These are phyloP conservation scores for Artomyces pyxidatus DNA, from an alignment of 768 basidiomycete species.

Conservation along the genomic window DNA sequence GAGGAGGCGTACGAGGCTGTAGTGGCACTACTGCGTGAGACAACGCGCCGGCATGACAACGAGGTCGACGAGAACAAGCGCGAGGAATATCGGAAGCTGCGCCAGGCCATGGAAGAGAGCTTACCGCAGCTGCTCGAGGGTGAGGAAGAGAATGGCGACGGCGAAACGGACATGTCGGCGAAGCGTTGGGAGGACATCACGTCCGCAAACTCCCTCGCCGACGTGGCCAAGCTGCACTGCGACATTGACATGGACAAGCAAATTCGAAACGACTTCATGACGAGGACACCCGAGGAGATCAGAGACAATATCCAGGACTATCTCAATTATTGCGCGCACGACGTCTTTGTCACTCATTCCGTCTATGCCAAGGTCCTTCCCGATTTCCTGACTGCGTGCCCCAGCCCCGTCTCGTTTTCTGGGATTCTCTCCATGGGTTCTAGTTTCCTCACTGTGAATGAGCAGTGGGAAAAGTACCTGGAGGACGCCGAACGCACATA, in stretches of 20 bases:
- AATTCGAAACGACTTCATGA: constrained; percentile 71
- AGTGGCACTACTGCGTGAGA: constrained; percentile 41
- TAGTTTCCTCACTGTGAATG: constrained; percentile 84
- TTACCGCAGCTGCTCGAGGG: constrained; percentile 27
- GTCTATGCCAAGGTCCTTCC: constrained; percentile 77
- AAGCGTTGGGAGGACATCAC: constrained; percentile 92
- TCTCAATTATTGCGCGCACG: constrained; percentile 76
- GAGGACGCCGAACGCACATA: constrained; percentile 71
- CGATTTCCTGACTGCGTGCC: constrained; percentile 73
- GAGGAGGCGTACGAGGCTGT: constrained; percentile 59
- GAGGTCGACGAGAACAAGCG: constrained; percentile 33
- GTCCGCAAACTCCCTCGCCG: constrained; percentile 83
- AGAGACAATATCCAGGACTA: constrained; percentile 60
- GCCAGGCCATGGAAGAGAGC: constrained; percentile 32
- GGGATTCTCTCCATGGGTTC: constrained; percentile 90
- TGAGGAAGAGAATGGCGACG: constrained; percentile 37
- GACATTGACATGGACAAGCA: constrained; percentile 72
- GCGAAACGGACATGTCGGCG: constrained; percentile 26
- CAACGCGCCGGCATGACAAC: constrained; percentile 25
- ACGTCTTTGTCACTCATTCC: constrained; percentile 77
- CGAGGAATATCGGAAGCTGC: constrained; percentile 32
- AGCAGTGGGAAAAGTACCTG: constrained; percentile 83
- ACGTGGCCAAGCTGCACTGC: constrained; percentile 89
- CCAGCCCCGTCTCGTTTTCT: constrained; percentile 88
- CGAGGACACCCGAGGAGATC: constrained; percentile 54